Evolutionary conservation across 2,329 filamentous ascomycete genomes (phyloP).

Genomic region (Aspergillus fijiensis): DNA sequence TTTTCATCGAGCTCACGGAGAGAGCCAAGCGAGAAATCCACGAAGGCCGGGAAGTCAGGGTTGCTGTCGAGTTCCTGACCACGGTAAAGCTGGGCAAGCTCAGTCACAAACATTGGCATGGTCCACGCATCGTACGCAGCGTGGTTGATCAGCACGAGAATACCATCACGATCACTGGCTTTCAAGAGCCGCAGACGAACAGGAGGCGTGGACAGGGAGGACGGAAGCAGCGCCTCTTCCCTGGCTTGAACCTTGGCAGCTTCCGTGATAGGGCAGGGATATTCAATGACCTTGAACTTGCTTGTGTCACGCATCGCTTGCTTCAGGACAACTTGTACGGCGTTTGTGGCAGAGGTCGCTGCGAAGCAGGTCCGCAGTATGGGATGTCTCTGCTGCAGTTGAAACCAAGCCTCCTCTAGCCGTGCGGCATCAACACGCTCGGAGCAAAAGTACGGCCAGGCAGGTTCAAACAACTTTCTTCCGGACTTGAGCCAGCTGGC

Average conservation of each 20-base stretch:
- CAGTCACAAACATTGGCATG: slow-evolving; percentile 32
- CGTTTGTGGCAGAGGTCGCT: slow-evolving; percentile 24
- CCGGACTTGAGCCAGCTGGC: slow-evolving; percentile 34
- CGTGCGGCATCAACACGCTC: slow-evolving; percentile 26
- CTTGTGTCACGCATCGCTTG: slow-evolving; percentile 12
- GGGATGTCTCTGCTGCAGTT: slow-evolving; percentile 31
- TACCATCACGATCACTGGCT: slow-evolving; percentile 27
- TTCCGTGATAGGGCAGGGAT: slow-evolving; percentile 12
- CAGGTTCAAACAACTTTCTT: slow-evolving; percentile 32
- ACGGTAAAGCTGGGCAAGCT: slow-evolving; percentile 31
- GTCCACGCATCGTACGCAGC: slow-evolving; percentile 40
- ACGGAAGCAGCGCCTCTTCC: slow-evolving; percentile 26
- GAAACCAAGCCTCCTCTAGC: slow-evolving; percentile 31
- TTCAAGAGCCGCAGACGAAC: slow-evolving; percentile 31
- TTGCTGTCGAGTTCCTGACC: slow-evolving; percentile 11
- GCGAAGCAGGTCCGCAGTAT: slow-evolving; percentile 38
- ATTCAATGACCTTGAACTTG: slow-evolving; percentile 26
- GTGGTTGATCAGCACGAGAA: slow-evolving; percentile 36
- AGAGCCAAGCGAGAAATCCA: slow-evolving; percentile 24
- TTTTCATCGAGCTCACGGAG: slow-evolving; percentile 19
- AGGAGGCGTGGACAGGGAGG: slow-evolving; percentile 33
- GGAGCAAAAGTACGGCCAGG: slow-evolving; percentile 28
- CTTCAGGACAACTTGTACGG: slow-evolving; percentile 34
- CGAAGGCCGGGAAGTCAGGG: slow-evolving; percentile 25
- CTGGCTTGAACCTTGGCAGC: slow-evolving; percentile 21